phyloP scores from a whole-genome alignment of 129 eudicot species.

The Centaurea solstitialis region DNA sequence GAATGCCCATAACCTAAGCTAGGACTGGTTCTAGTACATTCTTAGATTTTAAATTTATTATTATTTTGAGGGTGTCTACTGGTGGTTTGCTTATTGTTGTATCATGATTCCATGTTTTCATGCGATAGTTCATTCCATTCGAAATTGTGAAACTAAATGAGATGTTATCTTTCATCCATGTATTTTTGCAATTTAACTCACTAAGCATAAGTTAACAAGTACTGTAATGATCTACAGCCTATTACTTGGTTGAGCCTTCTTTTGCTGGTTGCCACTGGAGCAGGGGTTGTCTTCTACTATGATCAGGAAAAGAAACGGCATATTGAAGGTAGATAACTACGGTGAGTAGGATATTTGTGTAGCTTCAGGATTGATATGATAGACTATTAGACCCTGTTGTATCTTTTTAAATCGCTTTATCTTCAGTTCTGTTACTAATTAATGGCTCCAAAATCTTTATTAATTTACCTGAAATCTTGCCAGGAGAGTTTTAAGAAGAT shows the following conservation, averaged over 20 bases:
- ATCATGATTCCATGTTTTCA: background rate
- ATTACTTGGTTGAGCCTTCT: conserved; percentile 96
- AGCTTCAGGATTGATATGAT: conserved; percentile 24
- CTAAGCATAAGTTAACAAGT: background rate
- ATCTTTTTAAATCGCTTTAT: background rate
- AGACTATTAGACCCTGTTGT: background rate
- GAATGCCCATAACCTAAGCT: background rate
- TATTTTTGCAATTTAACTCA: background rate
- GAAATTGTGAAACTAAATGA: background rate
- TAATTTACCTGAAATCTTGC: background rate
- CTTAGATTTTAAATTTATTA: background rate
- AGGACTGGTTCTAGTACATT: background rate
- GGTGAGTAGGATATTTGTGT: conserved; percentile 60
- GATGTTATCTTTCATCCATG: conserved; percentile 2
- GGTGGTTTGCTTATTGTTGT: background rate
- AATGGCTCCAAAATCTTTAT: background rate
- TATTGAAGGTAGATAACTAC: conserved; percentile 86
- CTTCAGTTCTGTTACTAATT: background rate
- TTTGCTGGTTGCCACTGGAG: conserved; percentile 88
- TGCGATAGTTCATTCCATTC: background rate
- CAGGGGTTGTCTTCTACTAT: conserved; percentile 74
- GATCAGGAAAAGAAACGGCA: conserved; percentile 80
- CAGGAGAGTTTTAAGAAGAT: background rate
- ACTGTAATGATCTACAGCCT: conserved; percentile 53
- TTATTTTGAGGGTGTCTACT: background rate